These are phyloP conservation scores for Apostasia shenzhenica DNA, from an alignment of 106 monocot species.

Conservation along the genomic window DNA sequence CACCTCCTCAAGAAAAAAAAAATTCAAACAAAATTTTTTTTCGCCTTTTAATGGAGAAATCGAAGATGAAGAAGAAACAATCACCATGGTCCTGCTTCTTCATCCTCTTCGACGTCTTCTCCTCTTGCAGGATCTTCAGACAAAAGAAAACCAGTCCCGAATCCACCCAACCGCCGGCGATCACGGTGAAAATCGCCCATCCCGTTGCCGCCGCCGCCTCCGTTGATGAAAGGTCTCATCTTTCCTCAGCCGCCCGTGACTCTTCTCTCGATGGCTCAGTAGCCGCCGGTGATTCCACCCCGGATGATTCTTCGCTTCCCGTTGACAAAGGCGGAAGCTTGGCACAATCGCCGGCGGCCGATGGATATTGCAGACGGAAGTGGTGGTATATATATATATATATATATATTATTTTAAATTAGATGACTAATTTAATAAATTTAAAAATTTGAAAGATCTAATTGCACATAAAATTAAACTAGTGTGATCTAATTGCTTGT, in stretches of 20 bases:
- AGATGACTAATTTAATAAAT: no score
- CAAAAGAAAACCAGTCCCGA: not conserved
- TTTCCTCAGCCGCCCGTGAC: not conserved
- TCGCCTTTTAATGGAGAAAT: no score
- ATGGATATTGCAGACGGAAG: no score
- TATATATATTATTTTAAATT: no score
- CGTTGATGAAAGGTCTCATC: not conserved
- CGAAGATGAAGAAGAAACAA: no score
- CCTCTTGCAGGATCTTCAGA: not conserved
- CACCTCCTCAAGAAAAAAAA: no score
- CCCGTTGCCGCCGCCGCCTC: not conserved
- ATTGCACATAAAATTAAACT: no score
- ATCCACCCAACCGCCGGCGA: not conserved
- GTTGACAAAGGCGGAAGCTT: not conserved
- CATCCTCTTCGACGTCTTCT: not conserved
- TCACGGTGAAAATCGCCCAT: not conserved
- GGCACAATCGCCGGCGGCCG: no score
- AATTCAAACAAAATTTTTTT: no score
- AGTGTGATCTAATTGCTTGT: no score
- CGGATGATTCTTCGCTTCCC: not conserved
- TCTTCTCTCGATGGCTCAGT: not conserved
- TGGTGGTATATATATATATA: no score
- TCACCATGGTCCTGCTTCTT: not conserved
- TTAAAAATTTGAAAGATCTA: no score
- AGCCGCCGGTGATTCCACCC: not conserved